These are phyloP conservation scores for Dactylonectria estremocensis DNA, from an alignment of 2,329 filamentous ascomycete species.

Conservation along the genomic window DNA sequence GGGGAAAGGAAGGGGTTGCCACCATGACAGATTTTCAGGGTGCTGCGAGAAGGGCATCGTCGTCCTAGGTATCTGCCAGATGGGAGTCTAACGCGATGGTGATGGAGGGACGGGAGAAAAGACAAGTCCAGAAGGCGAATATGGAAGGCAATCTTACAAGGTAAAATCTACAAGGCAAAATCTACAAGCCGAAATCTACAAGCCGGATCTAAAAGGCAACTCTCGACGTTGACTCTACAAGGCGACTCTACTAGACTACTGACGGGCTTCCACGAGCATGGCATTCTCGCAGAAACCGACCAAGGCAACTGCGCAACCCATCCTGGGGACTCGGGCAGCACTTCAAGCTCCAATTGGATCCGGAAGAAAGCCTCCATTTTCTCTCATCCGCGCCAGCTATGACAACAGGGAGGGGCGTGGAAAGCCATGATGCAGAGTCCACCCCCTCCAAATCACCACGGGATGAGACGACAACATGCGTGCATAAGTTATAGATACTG, in stretches of 20 bases:
- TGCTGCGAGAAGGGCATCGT: neutral
- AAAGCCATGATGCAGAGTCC: constrained; percentile 3
- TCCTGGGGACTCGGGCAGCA: neutral
- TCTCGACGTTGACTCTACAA: too few species aligned
- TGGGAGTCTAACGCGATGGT: neutral
- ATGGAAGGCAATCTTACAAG: too few species aligned
- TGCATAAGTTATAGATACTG: constrained; percentile 23
- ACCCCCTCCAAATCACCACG: constrained; percentile 11
- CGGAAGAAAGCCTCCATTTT: neutral
- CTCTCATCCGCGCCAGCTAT: neutral
- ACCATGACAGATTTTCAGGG: neutral
- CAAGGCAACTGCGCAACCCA: neutral
- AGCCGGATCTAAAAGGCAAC: too few species aligned
- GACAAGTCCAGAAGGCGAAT: neutral
- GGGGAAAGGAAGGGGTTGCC: neutral
- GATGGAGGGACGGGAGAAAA: neutral
- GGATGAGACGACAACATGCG: constrained; percentile 20
- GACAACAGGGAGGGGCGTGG: neutral
- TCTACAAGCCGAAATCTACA: too few species aligned
- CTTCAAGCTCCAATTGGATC: constrained; percentile 4
- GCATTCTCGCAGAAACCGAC: neutral
- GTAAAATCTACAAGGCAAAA: too few species aligned
- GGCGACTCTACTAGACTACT: too few species aligned
- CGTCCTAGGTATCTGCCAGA: neutral
- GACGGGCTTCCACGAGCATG: neutral